Base-by-base conservation (phyloP, 768 basidiomycete species). In the Lactarius tabidus region DNA sequence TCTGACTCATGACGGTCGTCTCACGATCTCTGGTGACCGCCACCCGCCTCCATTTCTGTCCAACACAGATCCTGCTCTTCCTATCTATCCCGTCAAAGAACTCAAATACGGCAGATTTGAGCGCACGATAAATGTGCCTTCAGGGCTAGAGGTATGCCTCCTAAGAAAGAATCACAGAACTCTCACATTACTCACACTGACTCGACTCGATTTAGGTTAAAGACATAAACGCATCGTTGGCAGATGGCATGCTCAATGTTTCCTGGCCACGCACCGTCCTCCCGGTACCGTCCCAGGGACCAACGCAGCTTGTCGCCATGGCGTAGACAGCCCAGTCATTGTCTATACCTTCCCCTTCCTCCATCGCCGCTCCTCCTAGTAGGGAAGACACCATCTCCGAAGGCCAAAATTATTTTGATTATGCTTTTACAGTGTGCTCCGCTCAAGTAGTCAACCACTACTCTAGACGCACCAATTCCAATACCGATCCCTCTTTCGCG, bases 1-100 rank as follows among this genome's bases (percentile, higher is more conserved):
- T 58, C 71, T 84, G 54, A 70, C 69, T 23, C 77, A 79, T 45
- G 77, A 82, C 65, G 77, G 78, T 63, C 77, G 75, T 43, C 73
- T 87, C 57, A 81, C 75, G 2, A 74, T 86, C 39, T 79, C 80
- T 9, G 83, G 81, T 29, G 79, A 84, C 70, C 75, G 69, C 29
- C 72, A 73, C 14, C 53, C 70, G 4, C 74, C 77, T 1, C 53
- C 70, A 0, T 23, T 65, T 23, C 41, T 70, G 15, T 14, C 41
- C 2, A 65, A 68, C 36, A 33, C 69, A 17, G 60, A 68, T 18
- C 20, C 59, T 10, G 18, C 41, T 5, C 39, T 63, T 14, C 14
- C 59, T 8, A 17, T 56, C 17, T 68, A 65, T 56, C 69, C 69
- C 18, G 61, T 68, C 23, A 65, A 62, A 45, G 69, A 70, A 59